A percentile compares a stretch with the other conserved stretches of the same genome.
Conservation (phyloP, 306 rosid species). For the Vigna mungo region DNA sequence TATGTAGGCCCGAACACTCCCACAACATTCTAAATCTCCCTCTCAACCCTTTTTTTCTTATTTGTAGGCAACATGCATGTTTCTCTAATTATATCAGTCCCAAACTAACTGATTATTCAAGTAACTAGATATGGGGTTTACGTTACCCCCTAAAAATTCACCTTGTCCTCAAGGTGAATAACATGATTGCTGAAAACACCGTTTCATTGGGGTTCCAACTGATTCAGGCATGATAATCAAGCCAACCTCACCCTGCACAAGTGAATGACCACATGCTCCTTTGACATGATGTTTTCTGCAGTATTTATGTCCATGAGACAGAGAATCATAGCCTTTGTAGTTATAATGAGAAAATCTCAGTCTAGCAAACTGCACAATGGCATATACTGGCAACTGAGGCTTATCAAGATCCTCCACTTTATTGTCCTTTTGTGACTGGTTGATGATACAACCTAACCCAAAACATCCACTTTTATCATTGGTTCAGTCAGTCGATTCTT, state of each 20-base stretch:
- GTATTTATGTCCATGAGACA: neutral
- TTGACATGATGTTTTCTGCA: neutral
- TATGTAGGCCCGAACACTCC: neutral
- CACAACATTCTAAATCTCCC: neutral
- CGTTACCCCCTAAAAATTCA: neutral
- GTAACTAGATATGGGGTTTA: neutral
- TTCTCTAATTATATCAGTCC: neutral
- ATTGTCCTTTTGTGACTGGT: neutral
- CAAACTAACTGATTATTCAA: neutral
- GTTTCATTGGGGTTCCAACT: neutral
- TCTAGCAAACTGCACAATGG: neutral
- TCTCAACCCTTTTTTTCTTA: neutral
- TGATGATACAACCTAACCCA: neutral
- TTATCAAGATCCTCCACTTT: neutral
- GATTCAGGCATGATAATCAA: neutral
- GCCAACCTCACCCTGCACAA: neutral
- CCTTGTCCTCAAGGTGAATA: neutral
- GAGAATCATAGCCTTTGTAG: neutral
- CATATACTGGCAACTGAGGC: neutral
- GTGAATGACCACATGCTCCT: constrained; percentile 6
- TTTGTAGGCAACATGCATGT: neutral
- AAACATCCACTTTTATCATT: neutral
- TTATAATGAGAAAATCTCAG: neutral
- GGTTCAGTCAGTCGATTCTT: neutral
- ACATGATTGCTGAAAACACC: neutral